A percentile compares a stretch with the other conserved stretches of the same genome.
These are phyloP conservation scores for Tetraselmis striata DNA, from an alignment of 139 green algal species.

Conservation along the genomic window DNA sequence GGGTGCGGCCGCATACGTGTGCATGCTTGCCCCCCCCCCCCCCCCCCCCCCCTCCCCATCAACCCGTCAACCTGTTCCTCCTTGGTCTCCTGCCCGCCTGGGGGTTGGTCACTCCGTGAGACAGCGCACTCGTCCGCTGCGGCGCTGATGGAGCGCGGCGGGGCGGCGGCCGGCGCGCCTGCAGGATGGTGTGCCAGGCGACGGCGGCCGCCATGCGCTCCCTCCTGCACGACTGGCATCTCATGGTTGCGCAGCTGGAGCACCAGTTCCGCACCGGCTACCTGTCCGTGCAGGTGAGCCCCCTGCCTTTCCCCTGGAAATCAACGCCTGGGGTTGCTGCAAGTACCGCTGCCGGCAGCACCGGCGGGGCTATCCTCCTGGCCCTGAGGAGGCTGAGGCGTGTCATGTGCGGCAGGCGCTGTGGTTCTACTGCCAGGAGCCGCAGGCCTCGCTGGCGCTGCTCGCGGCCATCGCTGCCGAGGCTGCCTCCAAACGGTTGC, in stretches of 20 bases:
- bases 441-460: constrained; percentile 52
- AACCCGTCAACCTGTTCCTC: too few species aligned
- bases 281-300: constrained; percentile 53
- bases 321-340: too few species aligned
- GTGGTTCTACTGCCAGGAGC: constrained; percentile 69
- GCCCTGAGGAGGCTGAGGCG: too few species aligned
- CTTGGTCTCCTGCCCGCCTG: too few species aligned
- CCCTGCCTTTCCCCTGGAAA: background rate
- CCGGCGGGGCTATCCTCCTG: too few species aligned
- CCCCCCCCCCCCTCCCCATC: too few species aligned
- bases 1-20: constrained; percentile 8
- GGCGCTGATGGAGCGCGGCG: too few species aligned
- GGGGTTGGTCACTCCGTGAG: too few species aligned
- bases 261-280: constrained; percentile 49
- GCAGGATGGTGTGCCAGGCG: constrained; percentile 61
- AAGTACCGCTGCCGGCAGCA: too few species aligned
- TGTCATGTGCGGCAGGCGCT: constrained; percentile 34
- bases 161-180: too few species aligned
- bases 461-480: constrained; percentile 56
- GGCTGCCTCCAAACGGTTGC: constrained; percentile 25
- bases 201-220: constrained; percentile 60
- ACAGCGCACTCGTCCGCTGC: too few species aligned
- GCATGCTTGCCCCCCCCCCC: too few species aligned
- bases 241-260: constrained; percentile 87
- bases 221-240: constrained; percentile 65